Percentiles rank a stretch among this genome's conserved stretches.
These are phyloP conservation scores for Scedosporium boydii DNA, from an alignment of 2,329 filamentous ascomycete species.

Conservation along the genomic window DNA sequence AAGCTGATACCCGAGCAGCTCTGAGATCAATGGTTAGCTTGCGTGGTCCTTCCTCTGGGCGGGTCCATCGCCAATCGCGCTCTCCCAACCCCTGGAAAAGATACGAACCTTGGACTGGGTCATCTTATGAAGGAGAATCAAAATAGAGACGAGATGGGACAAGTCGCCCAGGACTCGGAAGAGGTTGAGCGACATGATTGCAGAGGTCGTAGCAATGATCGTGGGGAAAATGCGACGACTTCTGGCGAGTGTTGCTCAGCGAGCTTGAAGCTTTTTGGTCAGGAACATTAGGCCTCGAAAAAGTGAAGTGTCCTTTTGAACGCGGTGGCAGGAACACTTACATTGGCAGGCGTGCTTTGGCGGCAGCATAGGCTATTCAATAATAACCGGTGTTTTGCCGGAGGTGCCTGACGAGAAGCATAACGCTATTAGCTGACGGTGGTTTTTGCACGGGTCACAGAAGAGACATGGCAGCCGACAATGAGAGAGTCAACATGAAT, in stretches of 20 bases:
- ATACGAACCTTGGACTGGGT: conserved; percentile 69
- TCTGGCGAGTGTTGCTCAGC: not conserved
- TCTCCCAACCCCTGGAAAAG: not conserved
- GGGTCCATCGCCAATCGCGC: not conserved
- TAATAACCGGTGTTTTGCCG: not conserved
- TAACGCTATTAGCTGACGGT: no score
- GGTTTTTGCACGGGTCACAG: no score
- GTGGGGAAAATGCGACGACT: not conserved
- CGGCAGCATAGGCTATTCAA: not conserved
- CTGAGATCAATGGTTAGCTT: conserved; percentile 31
- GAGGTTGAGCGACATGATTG: conserved; percentile 42
- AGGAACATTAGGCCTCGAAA: not conserved
- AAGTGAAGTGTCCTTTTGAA: conserved; percentile 2
- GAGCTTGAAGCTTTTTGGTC: not conserved
- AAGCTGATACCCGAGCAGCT: conserved; percentile 97
- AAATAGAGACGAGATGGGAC: conserved; percentile 87
- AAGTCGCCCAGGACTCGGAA: conserved; percentile 65
- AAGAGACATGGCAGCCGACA: no score
- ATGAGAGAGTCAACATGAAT: no score
- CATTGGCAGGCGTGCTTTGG: not conserved
- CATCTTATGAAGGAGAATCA: conserved; percentile 97
- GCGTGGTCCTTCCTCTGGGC: not conserved
- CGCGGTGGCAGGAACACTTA: not conserved
- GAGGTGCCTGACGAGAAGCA: not conserved
- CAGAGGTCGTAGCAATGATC: conserved; percentile 5